Conservation (phyloP, 2,329 filamentous ascomycete species). For the Cadophora sp. region DNA sequence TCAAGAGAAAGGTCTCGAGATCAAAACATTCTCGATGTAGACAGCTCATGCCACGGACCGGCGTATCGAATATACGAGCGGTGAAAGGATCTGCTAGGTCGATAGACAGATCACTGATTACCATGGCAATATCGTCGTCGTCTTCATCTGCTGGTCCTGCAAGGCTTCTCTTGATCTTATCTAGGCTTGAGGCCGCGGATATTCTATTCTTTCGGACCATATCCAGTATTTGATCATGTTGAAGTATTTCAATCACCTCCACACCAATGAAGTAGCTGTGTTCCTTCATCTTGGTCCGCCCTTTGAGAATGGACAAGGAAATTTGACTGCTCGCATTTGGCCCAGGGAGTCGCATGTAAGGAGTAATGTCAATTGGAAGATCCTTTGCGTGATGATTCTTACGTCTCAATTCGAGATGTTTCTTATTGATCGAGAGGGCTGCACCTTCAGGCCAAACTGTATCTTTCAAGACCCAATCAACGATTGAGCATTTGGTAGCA, state of each 20-base stretch:
- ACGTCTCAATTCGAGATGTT: constrained; percentile 63
- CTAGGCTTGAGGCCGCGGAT: constrained; percentile 56
- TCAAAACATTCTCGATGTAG: constrained; percentile 90
- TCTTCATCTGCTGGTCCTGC: constrained; percentile 48
- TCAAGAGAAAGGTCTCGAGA: constrained; percentile 78
- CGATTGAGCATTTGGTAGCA: constrained; percentile 44
- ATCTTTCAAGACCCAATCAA: constrained; percentile 67
- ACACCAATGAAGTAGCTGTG: constrained; percentile 69
- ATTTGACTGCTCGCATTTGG: constrained; percentile 29
- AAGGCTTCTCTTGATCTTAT: constrained; percentile 61
- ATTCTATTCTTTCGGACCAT: constrained; percentile 49
- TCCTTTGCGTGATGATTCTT: constrained; percentile 79
- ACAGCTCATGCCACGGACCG: constrained; percentile 75
- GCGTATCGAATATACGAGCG: constrained; percentile 67
- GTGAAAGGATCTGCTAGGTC: constrained; percentile 73
- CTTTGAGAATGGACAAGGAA: constrained; percentile 34
- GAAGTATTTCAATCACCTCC: constrained; percentile 69
- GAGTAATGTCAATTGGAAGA: constrained; percentile 76
- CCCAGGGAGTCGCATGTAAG: constrained; percentile 43
- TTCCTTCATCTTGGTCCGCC: constrained; percentile 43
- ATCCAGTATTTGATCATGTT: constrained; percentile 51
- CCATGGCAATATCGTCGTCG: constrained; percentile 67
- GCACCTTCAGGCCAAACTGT: constrained; percentile 75
- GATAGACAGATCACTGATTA: constrained; percentile 63
- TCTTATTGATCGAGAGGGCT: constrained; percentile 71